Evolutionary conservation across 208 protist species (phyloP).

Genomic region (Leptomonas pyrrhocoris): DNA sequence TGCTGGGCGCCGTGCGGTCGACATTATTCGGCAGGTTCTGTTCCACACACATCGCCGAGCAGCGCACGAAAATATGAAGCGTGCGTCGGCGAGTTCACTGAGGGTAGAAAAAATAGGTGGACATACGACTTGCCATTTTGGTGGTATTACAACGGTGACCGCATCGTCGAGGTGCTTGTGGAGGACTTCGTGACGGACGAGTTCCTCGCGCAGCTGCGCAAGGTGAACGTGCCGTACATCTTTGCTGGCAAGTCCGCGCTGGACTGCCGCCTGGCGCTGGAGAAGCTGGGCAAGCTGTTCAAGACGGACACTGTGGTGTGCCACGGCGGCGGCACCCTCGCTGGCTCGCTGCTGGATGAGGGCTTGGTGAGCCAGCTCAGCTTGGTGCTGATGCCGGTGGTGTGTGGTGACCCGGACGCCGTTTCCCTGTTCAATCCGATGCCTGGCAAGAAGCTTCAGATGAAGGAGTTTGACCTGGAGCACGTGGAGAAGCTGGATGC

Average conservation of each 20-base stretch:
- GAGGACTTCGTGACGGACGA: constrained; percentile 30
- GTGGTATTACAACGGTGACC: constrained; percentile 35
- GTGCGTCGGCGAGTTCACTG: too few relatives aligned
- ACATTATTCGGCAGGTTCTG: too few relatives aligned
- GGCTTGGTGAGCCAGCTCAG: constrained; percentile 20
- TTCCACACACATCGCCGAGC: too few relatives aligned
- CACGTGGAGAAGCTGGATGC: constrained; percentile 29
- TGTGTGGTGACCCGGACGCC: constrained; percentile 14
- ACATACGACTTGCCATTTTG: not conserved
- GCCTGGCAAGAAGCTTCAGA: constrained; percentile 8
- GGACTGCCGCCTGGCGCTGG: constrained; percentile 18
- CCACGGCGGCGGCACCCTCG: constrained; percentile 28
- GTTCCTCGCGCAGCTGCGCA: constrained; percentile 19
- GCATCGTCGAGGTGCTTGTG: constrained; percentile 26
- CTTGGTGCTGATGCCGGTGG: constrained; percentile 19
- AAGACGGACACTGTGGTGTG: constrained; percentile 17
- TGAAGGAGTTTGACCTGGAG: constrained; percentile 10
- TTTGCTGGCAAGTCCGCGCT: constrained; percentile 33
- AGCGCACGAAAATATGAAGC: too few relatives aligned
- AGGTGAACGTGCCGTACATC: constrained; percentile 32
- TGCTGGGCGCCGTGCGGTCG: too few relatives aligned
- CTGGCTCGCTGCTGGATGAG: constrained; percentile 23
- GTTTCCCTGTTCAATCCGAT: constrained; percentile 17
- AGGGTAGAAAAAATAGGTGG: constrained; percentile 1
- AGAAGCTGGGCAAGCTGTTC: constrained; percentile 25